Percentiles rank a stretch among this genome's conserved stretches.
phyloP scores from a whole-genome alignment of 2,329 filamentous ascomycete genomes.

The Penicillium sp. region DNA sequence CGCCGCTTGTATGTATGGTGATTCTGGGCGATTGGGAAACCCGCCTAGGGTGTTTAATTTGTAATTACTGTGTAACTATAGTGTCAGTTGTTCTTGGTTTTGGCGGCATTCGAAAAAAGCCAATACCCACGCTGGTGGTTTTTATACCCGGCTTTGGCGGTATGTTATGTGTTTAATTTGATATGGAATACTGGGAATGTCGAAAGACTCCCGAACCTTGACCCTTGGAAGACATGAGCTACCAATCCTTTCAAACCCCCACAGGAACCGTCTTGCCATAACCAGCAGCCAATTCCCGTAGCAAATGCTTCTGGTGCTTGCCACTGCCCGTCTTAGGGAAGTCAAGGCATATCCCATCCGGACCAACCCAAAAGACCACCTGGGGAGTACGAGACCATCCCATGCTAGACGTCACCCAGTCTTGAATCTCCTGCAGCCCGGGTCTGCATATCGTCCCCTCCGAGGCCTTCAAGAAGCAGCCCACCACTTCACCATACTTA shows the following conservation, averaged over 20 bases:
- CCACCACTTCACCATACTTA: conserved; percentile 53
- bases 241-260: neutral
- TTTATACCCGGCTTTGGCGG: neutral
- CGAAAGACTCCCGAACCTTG: too few species aligned
- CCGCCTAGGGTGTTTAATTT: conserved; percentile 41
- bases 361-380: conserved; percentile 72
- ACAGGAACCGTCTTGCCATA: conserved; percentile 36
- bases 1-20: conserved; percentile 52
- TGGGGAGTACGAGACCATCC: conserved; percentile 66
- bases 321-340: conserved; percentile 69
- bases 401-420: conserved; percentile 52
- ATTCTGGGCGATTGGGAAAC: conserved; percentile 39
- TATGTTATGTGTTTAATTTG: neutral
- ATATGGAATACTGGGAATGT: neutral
- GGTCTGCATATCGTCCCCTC: conserved; percentile 34
- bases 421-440: conserved; percentile 53
- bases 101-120: neutral
- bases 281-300: conserved; percentile 46
- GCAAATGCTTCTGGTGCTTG: conserved; percentile 63
- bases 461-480: conserved; percentile 54
- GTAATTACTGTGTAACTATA: conserved; percentile 14
- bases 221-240: neutral
- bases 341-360: conserved; percentile 49
- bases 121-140: neutral
- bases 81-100: neutral